Conservation (phyloP, 805 yeast genomes). For the Phaffomyces thermotolerans region DNA sequence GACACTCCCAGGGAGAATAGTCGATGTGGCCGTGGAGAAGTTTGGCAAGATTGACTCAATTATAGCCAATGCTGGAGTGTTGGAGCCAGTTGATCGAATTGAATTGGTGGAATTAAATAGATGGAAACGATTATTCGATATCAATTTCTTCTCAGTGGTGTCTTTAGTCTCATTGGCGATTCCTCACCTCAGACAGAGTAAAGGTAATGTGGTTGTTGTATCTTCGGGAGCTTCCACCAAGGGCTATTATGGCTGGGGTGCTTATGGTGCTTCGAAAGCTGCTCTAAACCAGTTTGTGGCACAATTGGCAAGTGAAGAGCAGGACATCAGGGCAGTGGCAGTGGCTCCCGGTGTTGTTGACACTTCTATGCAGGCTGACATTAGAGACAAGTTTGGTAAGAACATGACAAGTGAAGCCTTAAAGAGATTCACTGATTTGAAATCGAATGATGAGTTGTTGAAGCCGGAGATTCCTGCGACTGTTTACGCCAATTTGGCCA, state of each 20-base stretch:
- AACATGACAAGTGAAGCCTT: constrained; percentile 57
- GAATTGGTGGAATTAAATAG: constrained; percentile 43
- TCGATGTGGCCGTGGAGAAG: constrained; percentile 37
- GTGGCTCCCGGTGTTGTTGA: constrained; percentile 95
- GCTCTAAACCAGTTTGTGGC: constrained; percentile 74
- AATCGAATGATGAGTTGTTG: constrained; percentile 48
- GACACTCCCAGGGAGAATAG: constrained; percentile 25
- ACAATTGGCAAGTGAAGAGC: constrained; percentile 64
- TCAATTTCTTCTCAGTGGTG: constrained; percentile 74
- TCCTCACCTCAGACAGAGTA: constrained; percentile 47
- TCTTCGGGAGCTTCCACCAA: constrained; percentile 82
- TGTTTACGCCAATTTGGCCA: constrained; percentile 59
- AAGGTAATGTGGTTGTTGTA: constrained; percentile 69
- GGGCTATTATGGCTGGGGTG: constrained; percentile 72
- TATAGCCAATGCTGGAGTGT: constrained; percentile 74
- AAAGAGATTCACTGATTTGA: constrained; percentile 57
- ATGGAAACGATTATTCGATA: constrained; percentile 63
- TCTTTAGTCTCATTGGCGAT: constrained; percentile 46
- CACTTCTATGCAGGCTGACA: constrained; percentile 79
- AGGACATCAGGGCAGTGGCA: constrained; percentile 50
- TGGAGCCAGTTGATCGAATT: constrained; percentile 65
- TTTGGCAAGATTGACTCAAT: constrained; percentile 58
- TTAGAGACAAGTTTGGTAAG: constrained; percentile 54
- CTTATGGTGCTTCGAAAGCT: constrained; percentile 89
- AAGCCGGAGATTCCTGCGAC: constrained; percentile 68